Evolutionary conservation across 352 stramenopile species (phyloP).

Genomic region (Globisporangium orthogonon): DNA sequence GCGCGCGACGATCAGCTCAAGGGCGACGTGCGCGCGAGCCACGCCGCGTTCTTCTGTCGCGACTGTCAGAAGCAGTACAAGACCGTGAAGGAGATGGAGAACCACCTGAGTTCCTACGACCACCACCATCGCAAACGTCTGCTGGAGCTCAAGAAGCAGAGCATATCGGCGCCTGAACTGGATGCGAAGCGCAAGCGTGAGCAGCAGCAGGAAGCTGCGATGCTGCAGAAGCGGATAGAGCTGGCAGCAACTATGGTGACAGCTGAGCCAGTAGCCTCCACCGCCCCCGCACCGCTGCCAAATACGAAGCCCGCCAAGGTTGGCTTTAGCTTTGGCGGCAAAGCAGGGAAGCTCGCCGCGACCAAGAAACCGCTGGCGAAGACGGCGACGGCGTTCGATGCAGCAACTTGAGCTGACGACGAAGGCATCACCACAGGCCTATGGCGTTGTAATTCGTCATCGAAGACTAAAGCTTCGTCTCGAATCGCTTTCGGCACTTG

Average conservation of each 20-base stretch:
- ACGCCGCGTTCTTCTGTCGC: constrained; percentile 44
- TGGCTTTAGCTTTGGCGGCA: constrained; percentile 30
- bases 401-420: neutral
- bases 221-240: constrained; percentile 33
- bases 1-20: constrained; percentile 20
- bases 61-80: constrained; percentile 70
- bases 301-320: constrained; percentile 11
- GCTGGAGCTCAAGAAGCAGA: constrained; percentile 27
- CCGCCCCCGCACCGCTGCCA: neutral
- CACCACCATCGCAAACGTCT: constrained; percentile 63
- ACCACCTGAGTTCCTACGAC: constrained; percentile 70
- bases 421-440: neutral
- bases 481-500: no score
- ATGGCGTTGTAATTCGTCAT: no score
- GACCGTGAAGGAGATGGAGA: constrained; percentile 62
- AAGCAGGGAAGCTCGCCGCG: constrained; percentile 5
- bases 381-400: constrained; percentile 1
- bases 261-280: neutral
- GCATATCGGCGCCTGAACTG: constrained; percentile 10
- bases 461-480: no score
- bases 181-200: constrained; percentile 26
- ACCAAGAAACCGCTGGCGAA: constrained; percentile 8
- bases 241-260: constrained; percentile 8
- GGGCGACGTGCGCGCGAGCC: constrained; percentile 32
- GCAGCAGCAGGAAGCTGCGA: constrained; percentile 23